Evolutionary conservation across 768 basidiomycete species (phyloP), one percentile per base, ranked within the genome.

Genomic region (Coprinopsis strossmayeri): DNA sequence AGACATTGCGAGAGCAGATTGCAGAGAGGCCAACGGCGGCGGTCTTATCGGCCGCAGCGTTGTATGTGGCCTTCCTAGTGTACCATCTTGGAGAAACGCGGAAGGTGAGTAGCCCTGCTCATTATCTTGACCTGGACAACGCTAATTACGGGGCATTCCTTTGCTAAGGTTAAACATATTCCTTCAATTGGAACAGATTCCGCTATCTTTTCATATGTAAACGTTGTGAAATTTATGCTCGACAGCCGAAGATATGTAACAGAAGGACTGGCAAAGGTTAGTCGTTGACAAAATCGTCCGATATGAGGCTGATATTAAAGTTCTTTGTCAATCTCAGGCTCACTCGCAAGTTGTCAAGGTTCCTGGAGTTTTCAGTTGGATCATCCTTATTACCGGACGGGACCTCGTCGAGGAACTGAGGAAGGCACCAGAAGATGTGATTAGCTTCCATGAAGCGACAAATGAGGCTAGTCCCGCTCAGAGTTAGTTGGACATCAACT

Each of bases 371-470:
- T 38, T 46, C 17, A 57, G 56, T 27, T 69, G 68, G 68, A 53
- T 62, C 5, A 58, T 69, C 23, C 51, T 69, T n/a, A 57, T 62
- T 11, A 57, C 55, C 20, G 60, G 64, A 2, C 53, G 55, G 21
- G 41, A 57, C 10, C 42, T 59, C 20, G 46, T 68, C 0, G 64
- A 65, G 21, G 67, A 69, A 15, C 35, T 69, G 4, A 58, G 62
- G 15, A 64, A 60, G 47, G 64, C 67, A 10, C 57, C 61, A 4
- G 61, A 65, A 21, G 59, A 68, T 28, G 57, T 59, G 4, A 52
- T 68, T 11, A 62, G 60, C 3, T 59, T 61, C 21, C 47, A 53
- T 3, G 53, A 59, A 42, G 64, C 62, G 1, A 53, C 59, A 10
- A 55, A 57, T 27, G 63, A 68, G 53, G 67, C 66, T 21, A 2